Base-by-base conservation (phyloP, 345 rosid genomes). In the Mangifera indica region DNA sequence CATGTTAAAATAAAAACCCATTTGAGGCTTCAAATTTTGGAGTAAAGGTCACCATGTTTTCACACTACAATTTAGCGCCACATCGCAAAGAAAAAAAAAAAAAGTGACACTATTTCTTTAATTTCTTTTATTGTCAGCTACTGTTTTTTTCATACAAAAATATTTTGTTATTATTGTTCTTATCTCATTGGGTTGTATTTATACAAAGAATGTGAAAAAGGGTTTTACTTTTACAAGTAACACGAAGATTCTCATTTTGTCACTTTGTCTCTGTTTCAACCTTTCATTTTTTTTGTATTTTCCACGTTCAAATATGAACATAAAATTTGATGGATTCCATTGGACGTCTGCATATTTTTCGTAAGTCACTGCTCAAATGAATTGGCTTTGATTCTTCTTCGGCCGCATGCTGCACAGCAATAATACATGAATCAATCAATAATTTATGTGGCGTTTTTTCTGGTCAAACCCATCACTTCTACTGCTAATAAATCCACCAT, bases 171-270 rank as follows among this genome's bases (percentile, higher is more conserved):
- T 58, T 15, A 13, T 48, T 48, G 17, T 49, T 49, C 5, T 49
- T 49, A 13, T 49, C 53, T 15, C 52, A 10, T 34, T 34, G 40
- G 40, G 5, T 5, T 29, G 4, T 29, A 34, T 34, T 34, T 34
- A 7, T 34, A 7, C 42, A 37, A 6, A 42, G 69, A 64, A 3
- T 8, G 13, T 44, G 74, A 45, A 55, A 37, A 37, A 6, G 67
- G 60, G 24, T 44, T 63, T 5, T 17, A 0, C 0, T 44, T 63
- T 45, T 49, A 8, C 69, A 24, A 9, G 4, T 14, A 73, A 29
- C 18, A 59, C 32, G 26, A 63, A 64, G 74, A 67, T 79, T 72
- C 77, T 53, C 65, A 63, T 24, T 44, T 72, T 53, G 77, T 69
- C 74, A 45, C 69, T 60, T 59, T 70, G 1, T 37, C 42, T 37